phyloP scores from a whole-genome alignment of 306 rosid genomes.

The Adenanthera pavonina region DNA sequence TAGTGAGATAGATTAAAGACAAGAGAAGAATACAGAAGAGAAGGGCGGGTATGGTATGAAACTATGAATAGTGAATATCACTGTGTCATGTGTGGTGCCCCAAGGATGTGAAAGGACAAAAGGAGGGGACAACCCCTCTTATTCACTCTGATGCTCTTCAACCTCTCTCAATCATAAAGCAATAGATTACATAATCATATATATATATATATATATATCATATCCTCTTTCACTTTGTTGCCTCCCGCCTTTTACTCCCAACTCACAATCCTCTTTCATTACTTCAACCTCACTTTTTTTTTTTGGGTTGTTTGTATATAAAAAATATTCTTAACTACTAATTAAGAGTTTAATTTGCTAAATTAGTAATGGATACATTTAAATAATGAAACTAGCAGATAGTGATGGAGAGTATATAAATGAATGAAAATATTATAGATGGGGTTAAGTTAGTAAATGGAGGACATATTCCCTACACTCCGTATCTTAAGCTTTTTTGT shows the following conservation, averaged over 20 bases:
- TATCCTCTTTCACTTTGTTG: no score
- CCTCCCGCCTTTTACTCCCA: not conserved
- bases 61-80: not conserved
- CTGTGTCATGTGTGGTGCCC: constrained; percentile 50
- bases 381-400: no score
- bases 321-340: no score
- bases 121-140: constrained; percentile 1
- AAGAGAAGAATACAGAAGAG: not conserved
- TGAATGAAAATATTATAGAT: no score
- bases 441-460: not conserved
- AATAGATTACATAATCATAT: constrained; percentile 64
- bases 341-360: no score
- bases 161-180: constrained; percentile 72
- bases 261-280: no score
- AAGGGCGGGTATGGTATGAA: not conserved
- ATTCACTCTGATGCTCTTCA: constrained; percentile 14
- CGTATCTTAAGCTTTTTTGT: constrained; percentile 44
- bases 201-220: constrained; percentile 5
- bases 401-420: no score
- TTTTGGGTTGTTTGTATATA: no score
- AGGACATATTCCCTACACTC: not conserved
- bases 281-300: no score
- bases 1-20: constrained; percentile 5
- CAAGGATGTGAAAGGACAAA: constrained; percentile 55
- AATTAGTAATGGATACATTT: no score